A percentile compares a stretch with the other conserved stretches of the same genome.
Conservation (phyloP, 192 early-diverging fungal species). For the Coemansia asiatica region DNA sequence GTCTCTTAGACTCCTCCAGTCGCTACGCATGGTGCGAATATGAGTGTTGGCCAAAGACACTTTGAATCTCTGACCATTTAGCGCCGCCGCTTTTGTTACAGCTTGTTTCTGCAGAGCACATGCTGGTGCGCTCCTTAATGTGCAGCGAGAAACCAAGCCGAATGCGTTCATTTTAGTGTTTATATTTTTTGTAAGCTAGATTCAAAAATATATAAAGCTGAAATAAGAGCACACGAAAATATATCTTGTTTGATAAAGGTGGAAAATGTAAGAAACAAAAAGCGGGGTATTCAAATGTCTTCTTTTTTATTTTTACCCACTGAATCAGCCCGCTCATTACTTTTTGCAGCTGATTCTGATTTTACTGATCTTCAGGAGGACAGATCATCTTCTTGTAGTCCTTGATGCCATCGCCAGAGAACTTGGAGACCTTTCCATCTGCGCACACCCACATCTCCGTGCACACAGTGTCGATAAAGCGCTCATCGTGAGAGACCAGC, state of each 20-base stretch:
- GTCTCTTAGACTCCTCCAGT: not conserved
- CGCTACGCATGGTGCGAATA: not conserved
- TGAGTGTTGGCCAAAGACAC: not conserved
- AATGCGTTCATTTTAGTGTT: not conserved
- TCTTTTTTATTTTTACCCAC: not conserved
- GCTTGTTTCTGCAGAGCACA: not conserved
- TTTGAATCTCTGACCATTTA: not conserved
- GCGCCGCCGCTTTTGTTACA: not conserved
- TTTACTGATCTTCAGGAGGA: conserved; percentile 35
- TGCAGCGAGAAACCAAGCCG: not conserved
- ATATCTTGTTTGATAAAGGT: not conserved
- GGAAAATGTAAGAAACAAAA: not conserved
- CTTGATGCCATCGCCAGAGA: conserved; percentile 84
- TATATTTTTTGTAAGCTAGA: not conserved
- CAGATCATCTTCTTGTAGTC: conserved; percentile 69
- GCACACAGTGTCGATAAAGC: conserved; percentile 87
- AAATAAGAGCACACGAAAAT: not conserved
- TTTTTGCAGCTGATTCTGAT: too few species aligned
- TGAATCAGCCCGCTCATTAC: not conserved
- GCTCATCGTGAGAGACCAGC: conserved; percentile 96
- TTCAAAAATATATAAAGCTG: not conserved
- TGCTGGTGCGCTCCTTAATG: not conserved
- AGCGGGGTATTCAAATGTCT: not conserved
- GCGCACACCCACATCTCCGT: conserved; percentile 93
- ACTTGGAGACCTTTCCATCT: conserved; percentile 76